These are phyloP conservation scores for Mycena albidolilacea DNA, from an alignment of 768 basidiomycete genomes.

Conservation along the genomic window DNA sequence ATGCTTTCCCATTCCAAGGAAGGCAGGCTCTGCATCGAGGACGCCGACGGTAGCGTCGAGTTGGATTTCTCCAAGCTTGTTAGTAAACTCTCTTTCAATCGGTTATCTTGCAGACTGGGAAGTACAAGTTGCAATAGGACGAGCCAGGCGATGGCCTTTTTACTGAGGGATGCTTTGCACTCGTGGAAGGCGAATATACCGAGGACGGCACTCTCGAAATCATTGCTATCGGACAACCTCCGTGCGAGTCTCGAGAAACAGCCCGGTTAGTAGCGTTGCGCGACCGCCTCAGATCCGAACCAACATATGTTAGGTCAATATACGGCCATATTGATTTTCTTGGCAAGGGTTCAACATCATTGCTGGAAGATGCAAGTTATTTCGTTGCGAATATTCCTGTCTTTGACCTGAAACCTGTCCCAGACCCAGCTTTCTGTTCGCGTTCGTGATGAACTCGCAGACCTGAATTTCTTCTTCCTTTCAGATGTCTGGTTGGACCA, in stretches of 20 bases:
- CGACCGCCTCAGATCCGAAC: background rate
- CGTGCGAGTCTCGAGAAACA: slow-evolving; percentile 90
- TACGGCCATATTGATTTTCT: slow-evolving; percentile 98
- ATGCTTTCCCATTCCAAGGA: slow-evolving; percentile 93
- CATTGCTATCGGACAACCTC: slow-evolving; percentile 96
- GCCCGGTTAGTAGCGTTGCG: slow-evolving; percentile 68
- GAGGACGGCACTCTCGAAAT: slow-evolving; percentile 91
- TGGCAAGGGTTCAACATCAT: slow-evolving; percentile 92
- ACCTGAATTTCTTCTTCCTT: slow-evolving; percentile 91
- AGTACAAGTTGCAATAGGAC: slow-evolving; percentile 60
- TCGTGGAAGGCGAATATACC: slow-evolving; percentile 97
- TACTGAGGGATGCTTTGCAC: slow-evolving; percentile 95
- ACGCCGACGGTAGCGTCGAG: slow-evolving; percentile 91
- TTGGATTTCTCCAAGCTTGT: slow-evolving; percentile 93
- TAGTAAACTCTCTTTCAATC: slow-evolving; percentile 43
- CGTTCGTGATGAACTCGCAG: slow-evolving; percentile 77
- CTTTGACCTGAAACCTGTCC: slow-evolving; percentile 20
- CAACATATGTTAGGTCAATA: slow-evolving; percentile 72
- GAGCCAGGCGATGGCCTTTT: slow-evolving; percentile 96
- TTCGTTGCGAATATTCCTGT: background rate
- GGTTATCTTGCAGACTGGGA: slow-evolving; percentile 37
- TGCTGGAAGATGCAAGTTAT: slow-evolving; percentile 87
- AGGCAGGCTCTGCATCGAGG: slow-evolving; percentile 92
- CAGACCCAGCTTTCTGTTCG: slow-evolving; percentile 76
- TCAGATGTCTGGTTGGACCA: slow-evolving; percentile 98